Base-by-base conservation (phyloP, 2,329 filamentous ascomycete species). In the Cladosporium velox region DNA sequence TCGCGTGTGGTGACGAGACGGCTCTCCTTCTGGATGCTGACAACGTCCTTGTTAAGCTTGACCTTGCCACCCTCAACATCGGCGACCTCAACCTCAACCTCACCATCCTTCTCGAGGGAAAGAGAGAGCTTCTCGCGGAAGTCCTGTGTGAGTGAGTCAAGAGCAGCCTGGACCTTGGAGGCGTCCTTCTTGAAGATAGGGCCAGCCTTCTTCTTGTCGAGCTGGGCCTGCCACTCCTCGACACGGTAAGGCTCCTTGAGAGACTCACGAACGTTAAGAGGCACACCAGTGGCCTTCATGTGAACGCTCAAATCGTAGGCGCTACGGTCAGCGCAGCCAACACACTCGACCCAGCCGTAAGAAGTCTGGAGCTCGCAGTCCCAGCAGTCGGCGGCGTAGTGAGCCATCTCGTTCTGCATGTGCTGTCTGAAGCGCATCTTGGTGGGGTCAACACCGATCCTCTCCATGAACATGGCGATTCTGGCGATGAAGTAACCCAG, bases 341-440 rank as follows among this genome's bases (percentile, higher is more conserved):
- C 94, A 78, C 94, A 98, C 83, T 99, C 95, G 69, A 98, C 91
- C 95, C 95, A 99, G 77, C 95, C 95, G 75, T 93, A 93, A 68
- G 91, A 93, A 66, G 92, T 98, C 69, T 91, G 84, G 65, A 99
- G 83, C 79, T 99, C 95, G 15, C 93, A 94, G 79, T 99, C 95
- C 95, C 95, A 98, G 83, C 95, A 99, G 82, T 99, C 95, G 65
- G 89, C 87, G 57, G 95, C 95, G 77, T 99, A 99, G 81, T 99
- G 95, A 18, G 95, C 90, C 90, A 91, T 91, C 77, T 92, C 90
- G 73, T 91, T 91, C 60, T 86, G 86, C 93, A 99, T 97, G 81
- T 99, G 95, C 81, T 99, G 95, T 75, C 95, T 88, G 86, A 98
- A 98, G 64, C 95, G 91, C 73, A 98, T 87, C 84, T 98, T 99